phyloP scores from a whole-genome alignment of 163 green algal species.

The Scenedesmus sp. region DNA sequence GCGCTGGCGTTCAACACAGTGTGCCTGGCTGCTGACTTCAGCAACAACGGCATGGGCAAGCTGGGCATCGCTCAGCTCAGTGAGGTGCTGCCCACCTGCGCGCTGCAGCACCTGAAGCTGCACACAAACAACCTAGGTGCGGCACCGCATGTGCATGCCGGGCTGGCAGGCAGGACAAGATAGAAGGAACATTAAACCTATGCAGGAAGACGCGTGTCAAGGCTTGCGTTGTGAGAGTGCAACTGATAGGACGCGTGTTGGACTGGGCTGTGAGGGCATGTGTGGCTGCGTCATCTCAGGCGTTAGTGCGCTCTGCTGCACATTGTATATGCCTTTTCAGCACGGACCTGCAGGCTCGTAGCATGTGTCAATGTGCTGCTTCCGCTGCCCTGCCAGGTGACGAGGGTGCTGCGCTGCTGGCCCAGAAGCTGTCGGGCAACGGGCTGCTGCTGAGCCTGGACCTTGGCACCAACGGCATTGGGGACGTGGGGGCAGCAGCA shows the following conservation, averaged over 20 bases:
- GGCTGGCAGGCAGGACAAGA: too few species aligned
- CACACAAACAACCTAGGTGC: slow-evolving; percentile 87
- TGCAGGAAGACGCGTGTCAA: too few species aligned
- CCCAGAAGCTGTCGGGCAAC: slow-evolving; percentile 80
- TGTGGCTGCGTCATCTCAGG: too few species aligned
- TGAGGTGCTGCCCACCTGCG: slow-evolving; percentile 80
- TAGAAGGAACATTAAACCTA: too few species aligned
- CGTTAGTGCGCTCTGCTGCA: too few species aligned
- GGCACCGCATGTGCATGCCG: too few species aligned
- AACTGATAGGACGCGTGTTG: too few species aligned
- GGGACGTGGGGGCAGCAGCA: slow-evolving; percentile 85
- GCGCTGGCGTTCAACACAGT: slow-evolving; percentile 94
- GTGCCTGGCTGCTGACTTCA: slow-evolving; percentile 84
- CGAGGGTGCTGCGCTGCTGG: slow-evolving; percentile 85
- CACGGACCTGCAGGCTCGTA: too few species aligned
- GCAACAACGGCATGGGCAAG: slow-evolving; percentile 90
- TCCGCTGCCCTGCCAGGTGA: slow-evolving; percentile 69
- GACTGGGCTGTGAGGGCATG: too few species aligned
- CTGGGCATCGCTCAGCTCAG: slow-evolving; percentile 78
- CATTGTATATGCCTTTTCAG: too few species aligned
- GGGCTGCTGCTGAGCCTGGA: slow-evolving; percentile 87
- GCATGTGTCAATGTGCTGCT: not conserved
- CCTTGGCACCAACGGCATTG: slow-evolving; percentile 94
- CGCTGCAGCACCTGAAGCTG: slow-evolving; percentile 86
- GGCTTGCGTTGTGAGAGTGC: too few species aligned